These are phyloP conservation scores for Cylindrotheca closterium DNA, from an alignment of 108 stramenopile genomes.

Conservation along the genomic window DNA sequence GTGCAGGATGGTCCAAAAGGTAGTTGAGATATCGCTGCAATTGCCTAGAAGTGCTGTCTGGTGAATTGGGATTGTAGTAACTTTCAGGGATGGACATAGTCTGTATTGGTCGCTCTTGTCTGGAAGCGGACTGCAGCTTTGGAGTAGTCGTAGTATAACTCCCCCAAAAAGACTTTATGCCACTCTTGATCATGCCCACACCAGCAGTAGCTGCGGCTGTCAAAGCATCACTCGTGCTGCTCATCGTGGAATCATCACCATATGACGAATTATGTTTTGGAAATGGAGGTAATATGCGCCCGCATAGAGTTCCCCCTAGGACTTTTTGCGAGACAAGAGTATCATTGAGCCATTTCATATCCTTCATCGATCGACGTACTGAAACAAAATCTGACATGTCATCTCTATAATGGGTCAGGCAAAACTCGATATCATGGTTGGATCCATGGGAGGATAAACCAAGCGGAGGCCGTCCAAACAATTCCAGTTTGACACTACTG, in stretches of 20 bases:
- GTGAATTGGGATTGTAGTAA: slow-evolving; percentile 60
- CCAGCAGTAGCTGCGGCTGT: slow-evolving; percentile 49
- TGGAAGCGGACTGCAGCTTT: not conserved
- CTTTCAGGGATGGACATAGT: slow-evolving; percentile 35
- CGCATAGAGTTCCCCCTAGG: slow-evolving; percentile 82
- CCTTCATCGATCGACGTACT: slow-evolving; percentile 76
- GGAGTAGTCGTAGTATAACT: slow-evolving; percentile 32
- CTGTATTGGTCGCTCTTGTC: not conserved
- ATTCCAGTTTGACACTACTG: slow-evolving; percentile 30
- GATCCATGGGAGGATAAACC: slow-evolving; percentile 16
- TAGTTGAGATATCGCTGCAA: slow-evolving; percentile 84
- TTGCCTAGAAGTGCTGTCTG: slow-evolving; percentile 39
- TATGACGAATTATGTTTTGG: slow-evolving; percentile 20
- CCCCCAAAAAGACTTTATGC: slow-evolving; percentile 67
- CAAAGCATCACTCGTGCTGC: slow-evolving; percentile 52
- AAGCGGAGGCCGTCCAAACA: slow-evolving; percentile 30
- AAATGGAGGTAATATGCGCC: slow-evolving; percentile 82
- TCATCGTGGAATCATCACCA: slow-evolving; percentile 23
- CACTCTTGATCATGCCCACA: slow-evolving; percentile 63
- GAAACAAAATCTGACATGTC: slow-evolving; percentile 26
- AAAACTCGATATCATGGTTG: slow-evolving; percentile 42
- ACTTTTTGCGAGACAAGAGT: slow-evolving; percentile 70
- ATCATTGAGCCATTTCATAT: slow-evolving; percentile 83
- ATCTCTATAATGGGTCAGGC: slow-evolving; percentile 35
- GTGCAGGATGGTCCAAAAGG: slow-evolving; percentile 75